Percentiles rank a stretch among this genome's conserved stretches.
Conservation (phyloP, 106 monocot species). For the Cymbidium sinense region DNA sequence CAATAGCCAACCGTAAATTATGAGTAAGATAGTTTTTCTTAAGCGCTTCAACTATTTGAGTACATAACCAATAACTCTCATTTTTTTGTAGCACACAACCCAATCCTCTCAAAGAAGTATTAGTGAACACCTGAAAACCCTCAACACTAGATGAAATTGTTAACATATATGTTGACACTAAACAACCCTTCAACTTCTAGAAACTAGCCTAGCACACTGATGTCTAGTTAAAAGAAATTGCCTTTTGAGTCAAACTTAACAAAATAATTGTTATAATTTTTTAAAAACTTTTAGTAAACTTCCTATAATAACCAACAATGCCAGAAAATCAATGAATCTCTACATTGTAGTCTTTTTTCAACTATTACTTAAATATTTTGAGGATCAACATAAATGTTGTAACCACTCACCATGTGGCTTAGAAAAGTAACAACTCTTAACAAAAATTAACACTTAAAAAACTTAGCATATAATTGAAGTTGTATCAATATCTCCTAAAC, state of each 20-base stretch:
- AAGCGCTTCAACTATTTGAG: too few relatives aligned
- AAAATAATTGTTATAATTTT: neutral
- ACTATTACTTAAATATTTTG: neutral
- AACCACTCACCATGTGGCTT: neutral
- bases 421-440: neutral
- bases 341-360: neutral
- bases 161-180: neutral
- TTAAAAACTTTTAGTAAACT: neutral
- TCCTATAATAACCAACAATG: neutral
- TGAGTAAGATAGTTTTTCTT: too few relatives aligned
- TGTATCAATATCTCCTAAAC: neutral
- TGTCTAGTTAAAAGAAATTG: neutral
- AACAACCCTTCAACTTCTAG: neutral
- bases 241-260: neutral
- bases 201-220: neutral
- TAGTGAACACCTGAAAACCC: neutral
- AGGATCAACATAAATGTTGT: neutral
- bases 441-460: neutral
- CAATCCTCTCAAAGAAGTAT: neutral
- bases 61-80: neutral
- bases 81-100: neutral
- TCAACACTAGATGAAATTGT: neutral
- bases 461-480: neutral
- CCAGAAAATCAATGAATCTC: neutral
- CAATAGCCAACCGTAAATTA: too few relatives aligned